These are phyloP conservation scores for Thalia dealbata DNA, from an alignment of 176 grass and related monocot genomes.

Conservation along the genomic window DNA sequence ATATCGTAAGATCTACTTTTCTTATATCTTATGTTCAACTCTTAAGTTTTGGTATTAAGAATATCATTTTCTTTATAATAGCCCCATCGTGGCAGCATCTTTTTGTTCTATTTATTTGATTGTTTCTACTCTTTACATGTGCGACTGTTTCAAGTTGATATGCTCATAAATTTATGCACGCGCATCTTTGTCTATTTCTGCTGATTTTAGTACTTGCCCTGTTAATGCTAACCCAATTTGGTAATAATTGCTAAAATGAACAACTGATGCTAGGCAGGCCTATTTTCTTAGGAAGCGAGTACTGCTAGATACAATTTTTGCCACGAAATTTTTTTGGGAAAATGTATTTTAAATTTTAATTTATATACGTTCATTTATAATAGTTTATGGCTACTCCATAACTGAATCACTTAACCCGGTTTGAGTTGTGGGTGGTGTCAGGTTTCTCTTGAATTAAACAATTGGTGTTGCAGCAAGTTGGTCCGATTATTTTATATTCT, in stretches of 20 bases:
- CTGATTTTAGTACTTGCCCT: neutral
- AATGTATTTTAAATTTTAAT: no score
- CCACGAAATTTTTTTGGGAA: no score
- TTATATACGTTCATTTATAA: no score
- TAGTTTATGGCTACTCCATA: no score
- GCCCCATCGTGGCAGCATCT: neutral
- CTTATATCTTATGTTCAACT: neutral
- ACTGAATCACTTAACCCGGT: no score
- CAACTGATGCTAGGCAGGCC: neutral
- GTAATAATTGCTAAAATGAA: neutral
- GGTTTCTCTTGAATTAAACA: no score
- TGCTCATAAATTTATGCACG: neutral
- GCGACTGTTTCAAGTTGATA: neutral
- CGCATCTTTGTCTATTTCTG: neutral
- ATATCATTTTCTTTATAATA: neutral
- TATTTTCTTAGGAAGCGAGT: neutral
- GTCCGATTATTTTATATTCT: no score
- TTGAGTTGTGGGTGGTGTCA: no score
- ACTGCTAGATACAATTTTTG: no score
- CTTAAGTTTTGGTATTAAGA: neutral
- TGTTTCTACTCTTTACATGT: neutral
- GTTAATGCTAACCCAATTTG: neutral
- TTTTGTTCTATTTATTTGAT: neutral
- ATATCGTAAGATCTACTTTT: constrained; percentile 54
- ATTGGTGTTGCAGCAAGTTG: no score